Conservation (phyloP, 768 basidiomycete species). For the Rhizopogon sp. region DNA sequence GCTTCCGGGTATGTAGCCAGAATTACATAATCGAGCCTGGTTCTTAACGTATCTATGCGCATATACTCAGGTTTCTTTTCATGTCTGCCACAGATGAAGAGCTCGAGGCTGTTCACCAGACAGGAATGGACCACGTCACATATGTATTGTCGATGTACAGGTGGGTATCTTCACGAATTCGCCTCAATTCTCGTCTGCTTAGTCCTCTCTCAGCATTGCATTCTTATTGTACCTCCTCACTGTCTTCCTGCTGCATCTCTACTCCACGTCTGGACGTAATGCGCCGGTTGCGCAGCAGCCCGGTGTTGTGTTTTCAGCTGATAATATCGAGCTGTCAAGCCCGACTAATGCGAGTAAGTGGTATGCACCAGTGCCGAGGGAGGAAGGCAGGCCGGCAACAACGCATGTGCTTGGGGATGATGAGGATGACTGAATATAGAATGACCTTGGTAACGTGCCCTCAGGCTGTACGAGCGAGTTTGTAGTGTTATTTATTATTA, state of each 20-base stretch:
- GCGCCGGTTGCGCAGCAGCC: constrained; percentile 21
- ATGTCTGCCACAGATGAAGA: constrained; percentile 96
- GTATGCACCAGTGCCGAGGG: constrained; percentile 58
- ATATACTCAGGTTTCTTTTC: constrained; percentile 61
- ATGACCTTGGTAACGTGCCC: too few species aligned
- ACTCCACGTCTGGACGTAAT: constrained; percentile 57
- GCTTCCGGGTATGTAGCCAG: constrained; percentile 53
- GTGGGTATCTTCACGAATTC: constrained; percentile 29
- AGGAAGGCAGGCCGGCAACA: constrained; percentile 16
- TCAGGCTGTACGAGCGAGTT: too few species aligned
- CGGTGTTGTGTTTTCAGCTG: constrained; percentile 19
- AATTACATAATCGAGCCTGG: not conserved
- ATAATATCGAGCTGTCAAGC: constrained; percentile 38
- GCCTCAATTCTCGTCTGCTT: not conserved
- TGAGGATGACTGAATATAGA: constrained; percentile 29
- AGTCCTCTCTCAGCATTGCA: constrained; percentile 42
- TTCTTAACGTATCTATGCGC: not conserved
- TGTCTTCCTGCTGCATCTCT: constrained; percentile 65
- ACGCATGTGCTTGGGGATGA: constrained; percentile 51
- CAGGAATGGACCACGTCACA: constrained; percentile 87
- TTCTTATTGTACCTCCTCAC: constrained; percentile 78
- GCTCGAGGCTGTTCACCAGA: constrained; percentile 59
- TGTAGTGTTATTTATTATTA: not conserved
- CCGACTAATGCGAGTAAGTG: constrained; percentile 42
- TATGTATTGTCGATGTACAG: constrained; percentile 83